phyloP scores from a whole-genome alignment of 495 filamentous ascomycete genomes.

The Astrocystis sublimbata region DNA sequence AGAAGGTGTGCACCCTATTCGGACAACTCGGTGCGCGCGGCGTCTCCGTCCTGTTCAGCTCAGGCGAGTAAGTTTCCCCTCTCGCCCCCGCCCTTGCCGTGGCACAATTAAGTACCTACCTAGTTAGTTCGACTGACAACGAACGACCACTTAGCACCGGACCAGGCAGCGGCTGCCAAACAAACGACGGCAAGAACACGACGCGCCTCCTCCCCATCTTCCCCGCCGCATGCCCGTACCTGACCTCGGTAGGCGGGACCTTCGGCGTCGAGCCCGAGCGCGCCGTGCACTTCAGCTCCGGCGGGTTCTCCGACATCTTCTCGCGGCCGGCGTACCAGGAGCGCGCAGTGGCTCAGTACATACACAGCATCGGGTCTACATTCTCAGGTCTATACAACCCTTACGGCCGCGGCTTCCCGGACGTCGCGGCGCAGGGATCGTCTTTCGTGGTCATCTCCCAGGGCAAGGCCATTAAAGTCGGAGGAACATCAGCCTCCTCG shows the following conservation, averaged over 20 bases:
- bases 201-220: conserved; percentile 64
- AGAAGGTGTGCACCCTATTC: conserved; percentile 67
- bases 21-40: conserved; percentile 69
- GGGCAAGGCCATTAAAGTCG: conserved; percentile 42
- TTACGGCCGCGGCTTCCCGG: conserved; percentile 64
- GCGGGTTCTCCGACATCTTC: conserved; percentile 68
- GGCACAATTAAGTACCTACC: background rate
- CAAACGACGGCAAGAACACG: conserved; percentile 67
- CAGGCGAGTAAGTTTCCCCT: conserved; percentile 56
- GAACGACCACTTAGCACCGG: conserved; percentile 54
- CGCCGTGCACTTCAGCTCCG: conserved; percentile 58
- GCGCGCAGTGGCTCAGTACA: conserved; percentile 51
- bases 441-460: conserved; percentile 56
- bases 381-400: conserved; percentile 52
- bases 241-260: conserved; percentile 73
- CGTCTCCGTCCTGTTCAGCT: conserved; percentile 71
- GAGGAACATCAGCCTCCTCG: conserved; percentile 38
- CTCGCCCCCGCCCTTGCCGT: background rate
- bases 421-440: conserved; percentile 61
- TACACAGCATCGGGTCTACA: conserved; percentile 34
- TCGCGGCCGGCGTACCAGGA: conserved; percentile 59
- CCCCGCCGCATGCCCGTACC: conserved; percentile 69
- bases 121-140: background rate
- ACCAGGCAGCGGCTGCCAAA: conserved; percentile 63
- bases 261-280: conserved; percentile 57